Evolutionary conservation across 2,329 filamentous ascomycete genomes (phyloP).

Genomic region (Xylariaceae sp.): DNA sequence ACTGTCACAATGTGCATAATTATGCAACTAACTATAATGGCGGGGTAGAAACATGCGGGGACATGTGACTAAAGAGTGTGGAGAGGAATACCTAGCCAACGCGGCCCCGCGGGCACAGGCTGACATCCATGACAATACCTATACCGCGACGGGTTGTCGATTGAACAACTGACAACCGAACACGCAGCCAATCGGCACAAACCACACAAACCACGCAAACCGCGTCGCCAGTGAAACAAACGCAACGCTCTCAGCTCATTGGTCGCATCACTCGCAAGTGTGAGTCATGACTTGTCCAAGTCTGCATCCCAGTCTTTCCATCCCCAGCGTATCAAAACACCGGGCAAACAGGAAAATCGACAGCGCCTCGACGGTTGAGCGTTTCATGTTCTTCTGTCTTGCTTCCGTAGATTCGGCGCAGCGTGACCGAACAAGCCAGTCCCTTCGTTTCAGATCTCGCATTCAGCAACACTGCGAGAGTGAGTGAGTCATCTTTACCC

Average conservation of each 20-base stretch:
- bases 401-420: constrained; percentile 21
- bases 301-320: not conserved
- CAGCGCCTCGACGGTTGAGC: constrained; percentile 6
- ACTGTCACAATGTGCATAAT: not conserved
- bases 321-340: not conserved
- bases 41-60: constrained; percentile 10
- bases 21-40: not conserved
- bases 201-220: constrained; percentile 10
- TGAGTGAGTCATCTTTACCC: not conserved
- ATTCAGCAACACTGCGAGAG: not conserved
- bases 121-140: no score
- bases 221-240: constrained; percentile 10
- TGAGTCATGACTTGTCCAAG: constrained; percentile 4
- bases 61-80: not conserved
- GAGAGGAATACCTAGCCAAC: not conserved
- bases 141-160: constrained; percentile 4
- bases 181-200: constrained; percentile 18
- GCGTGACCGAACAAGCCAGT: constrained; percentile 3
- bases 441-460: constrained; percentile 27
- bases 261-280: not conserved
- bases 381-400: constrained; percentile 27
- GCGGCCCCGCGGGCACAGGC: no score
- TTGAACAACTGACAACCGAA: not conserved
- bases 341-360: not conserved
- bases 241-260: constrained; percentile 4